Conservation (phyloP, 1,284 basidiomycete species). For the Ceratobasidium sp. region DNA sequence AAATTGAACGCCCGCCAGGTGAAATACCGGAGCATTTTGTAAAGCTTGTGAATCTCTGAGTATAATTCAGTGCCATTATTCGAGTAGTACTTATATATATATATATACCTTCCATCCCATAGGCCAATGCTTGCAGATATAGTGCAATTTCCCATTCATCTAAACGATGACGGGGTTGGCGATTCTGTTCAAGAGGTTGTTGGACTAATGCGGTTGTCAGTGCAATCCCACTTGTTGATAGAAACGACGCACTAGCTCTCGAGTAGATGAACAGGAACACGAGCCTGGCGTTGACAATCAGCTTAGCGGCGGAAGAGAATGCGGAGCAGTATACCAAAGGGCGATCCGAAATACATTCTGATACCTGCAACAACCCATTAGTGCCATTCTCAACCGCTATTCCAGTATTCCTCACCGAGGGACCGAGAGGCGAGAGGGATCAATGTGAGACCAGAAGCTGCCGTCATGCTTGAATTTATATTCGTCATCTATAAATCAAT, state of each 20-base stretch:
- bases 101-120: constrained; percentile 73
- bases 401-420: constrained; percentile 62
- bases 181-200: constrained; percentile 70
- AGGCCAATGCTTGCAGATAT: constrained; percentile 78
- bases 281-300: constrained; percentile 71
- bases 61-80: not conserved
- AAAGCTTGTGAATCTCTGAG: constrained; percentile 59
- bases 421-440: constrained; percentile 83
- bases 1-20: constrained; percentile 79
- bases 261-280: constrained; percentile 86
- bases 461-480: constrained; percentile 60
- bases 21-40: constrained; percentile 67
- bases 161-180: constrained; percentile 58
- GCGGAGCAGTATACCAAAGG: not conserved
- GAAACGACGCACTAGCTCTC: constrained; percentile 67
- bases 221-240: constrained; percentile 13
- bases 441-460: constrained; percentile 72
- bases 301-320: not conserved
- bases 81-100: not conserved
- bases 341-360: constrained; percentile 71
- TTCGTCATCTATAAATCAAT: constrained; percentile 58
- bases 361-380: constrained; percentile 56
- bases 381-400: not conserved
- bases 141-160: constrained; percentile 80
- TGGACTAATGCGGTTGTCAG: constrained; percentile 57